phyloP scores from a whole-genome alignment of 495 filamentous ascomycete species.

The Neurospora cerealis region DNA sequence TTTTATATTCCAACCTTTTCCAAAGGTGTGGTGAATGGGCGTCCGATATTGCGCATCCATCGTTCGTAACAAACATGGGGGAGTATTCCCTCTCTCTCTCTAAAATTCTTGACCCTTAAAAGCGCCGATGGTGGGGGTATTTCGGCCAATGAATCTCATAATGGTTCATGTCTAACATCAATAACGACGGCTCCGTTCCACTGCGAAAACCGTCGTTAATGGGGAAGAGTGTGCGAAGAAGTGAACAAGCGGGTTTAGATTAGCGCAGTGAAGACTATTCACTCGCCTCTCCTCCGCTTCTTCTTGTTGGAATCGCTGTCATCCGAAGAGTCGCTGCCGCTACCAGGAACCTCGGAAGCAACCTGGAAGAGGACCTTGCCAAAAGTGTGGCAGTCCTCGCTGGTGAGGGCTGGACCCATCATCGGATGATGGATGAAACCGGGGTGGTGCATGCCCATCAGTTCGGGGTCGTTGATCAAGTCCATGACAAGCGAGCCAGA shows the following conservation, averaged over 20 bases:
- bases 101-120: slow-evolving; percentile 9
- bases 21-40: not conserved
- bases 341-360: slow-evolving; percentile 56
- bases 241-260: slow-evolving; percentile 12
- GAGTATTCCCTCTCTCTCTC: slow-evolving; percentile 4
- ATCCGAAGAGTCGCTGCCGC: slow-evolving; percentile 44
- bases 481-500: slow-evolving; percentile 83
- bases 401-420: slow-evolving; percentile 25
- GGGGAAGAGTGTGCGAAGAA: slow-evolving; percentile 29
- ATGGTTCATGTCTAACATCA: slow-evolving; percentile 28
- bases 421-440: slow-evolving; percentile 10
- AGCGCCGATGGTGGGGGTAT: slow-evolving; percentile 9
- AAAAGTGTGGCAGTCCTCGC: slow-evolving; percentile 49
- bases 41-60: not conserved
- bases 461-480: slow-evolving; percentile 66
- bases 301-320: slow-evolving; percentile 46
- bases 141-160: slow-evolving; percentile 19
- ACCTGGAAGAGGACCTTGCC: slow-evolving; percentile 69
- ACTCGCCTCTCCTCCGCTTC: slow-evolving; percentile 67
- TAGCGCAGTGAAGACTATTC: slow-evolving; percentile 12
- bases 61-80: slow-evolving; percentile 6
- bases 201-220: slow-evolving; percentile 23
- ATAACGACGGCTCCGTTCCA: slow-evolving; percentile 26
- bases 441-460: slow-evolving; percentile 12
- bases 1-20: not conserved